Evolutionary conservation across 306 rosid species (phyloP).

Genomic region (Lathyrus aphaca): DNA sequence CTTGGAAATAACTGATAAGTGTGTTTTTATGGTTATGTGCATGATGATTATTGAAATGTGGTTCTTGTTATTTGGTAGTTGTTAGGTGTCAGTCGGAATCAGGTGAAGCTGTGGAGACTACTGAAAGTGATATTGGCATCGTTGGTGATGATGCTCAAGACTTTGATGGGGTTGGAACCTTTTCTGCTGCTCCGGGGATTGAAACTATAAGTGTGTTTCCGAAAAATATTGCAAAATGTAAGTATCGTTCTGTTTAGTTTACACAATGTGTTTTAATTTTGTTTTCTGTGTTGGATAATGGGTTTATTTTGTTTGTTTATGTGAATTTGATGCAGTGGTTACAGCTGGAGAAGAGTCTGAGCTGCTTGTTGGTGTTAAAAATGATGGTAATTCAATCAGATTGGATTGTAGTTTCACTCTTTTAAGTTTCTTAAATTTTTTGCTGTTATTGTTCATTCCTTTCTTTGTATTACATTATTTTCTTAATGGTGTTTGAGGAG

Average conservation of each 20-base stretch:
- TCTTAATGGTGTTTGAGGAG: constrained; percentile 2
- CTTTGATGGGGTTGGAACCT: constrained; percentile 56
- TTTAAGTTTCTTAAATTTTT: background rate
- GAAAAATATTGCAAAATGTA: constrained; percentile 70
- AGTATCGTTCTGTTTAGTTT: constrained; percentile 23
- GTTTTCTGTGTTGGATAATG: constrained; percentile 3
- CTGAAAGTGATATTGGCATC: constrained; percentile 68
- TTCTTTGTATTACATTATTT: constrained; percentile 8
- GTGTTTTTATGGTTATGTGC: constrained; percentile 17
- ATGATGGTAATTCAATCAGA: constrained; percentile 65
- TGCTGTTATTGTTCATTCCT: background rate
- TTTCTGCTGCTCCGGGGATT: constrained; percentile 74
- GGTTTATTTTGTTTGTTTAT: constrained; percentile 34
- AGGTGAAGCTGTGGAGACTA: constrained; percentile 51
- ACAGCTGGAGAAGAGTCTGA: constrained; percentile 88
- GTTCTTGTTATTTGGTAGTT: constrained; percentile 50
- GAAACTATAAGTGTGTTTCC: constrained; percentile 78
- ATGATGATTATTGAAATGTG: constrained; percentile 13
- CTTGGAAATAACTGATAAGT: background rate
- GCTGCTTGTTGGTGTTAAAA: constrained; percentile 80
- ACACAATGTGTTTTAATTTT: background rate
- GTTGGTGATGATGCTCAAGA: constrained; percentile 79
- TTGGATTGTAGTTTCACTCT: constrained; percentile 19
- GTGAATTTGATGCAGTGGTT: constrained; percentile 62
- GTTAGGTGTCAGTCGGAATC: constrained; percentile 74